A percentile compares a stretch with the other conserved stretches of the same genome.
phyloP scores from a whole-genome alignment of 2,329 filamentous ascomycete species.

The Aspergillus aculeatus region DNA sequence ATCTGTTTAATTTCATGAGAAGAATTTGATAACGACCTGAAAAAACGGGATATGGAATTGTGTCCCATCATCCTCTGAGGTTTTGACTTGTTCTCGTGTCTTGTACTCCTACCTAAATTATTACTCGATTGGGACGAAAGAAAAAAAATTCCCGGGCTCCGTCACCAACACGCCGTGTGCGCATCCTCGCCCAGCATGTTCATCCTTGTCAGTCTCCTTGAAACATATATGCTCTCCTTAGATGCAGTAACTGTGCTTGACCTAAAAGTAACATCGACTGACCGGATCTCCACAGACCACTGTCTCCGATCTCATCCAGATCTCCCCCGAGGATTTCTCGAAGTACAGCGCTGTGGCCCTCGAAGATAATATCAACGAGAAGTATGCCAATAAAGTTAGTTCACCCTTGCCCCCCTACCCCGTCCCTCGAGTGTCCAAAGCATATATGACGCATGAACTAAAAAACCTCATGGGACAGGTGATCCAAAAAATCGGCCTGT shows the following conservation, averaged over 20 bases:
- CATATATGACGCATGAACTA: not conserved
- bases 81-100: constrained; percentile 9
- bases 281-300: constrained; percentile 64
- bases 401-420: not conserved
- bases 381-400: constrained; percentile 85
- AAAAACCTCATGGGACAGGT: constrained; percentile 51
- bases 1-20: not conserved
- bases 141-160: constrained; percentile 4
- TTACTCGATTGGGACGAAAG: not conserved
- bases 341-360: constrained; percentile 79
- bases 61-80: constrained; percentile 2
- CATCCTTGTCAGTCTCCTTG: constrained; percentile 47
- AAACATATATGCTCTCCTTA: constrained; percentile 6
- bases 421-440: too few species aligned
- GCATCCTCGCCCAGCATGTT: constrained; percentile 42
- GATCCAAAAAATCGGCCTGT: constrained; percentile 91
- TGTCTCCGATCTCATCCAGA: constrained; percentile 90
- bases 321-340: constrained; percentile 82
- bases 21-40: not conserved
- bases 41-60: constrained; percentile 20
- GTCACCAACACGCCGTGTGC: not conserved
- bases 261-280: constrained; percentile 2
- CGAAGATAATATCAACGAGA: constrained; percentile 94
- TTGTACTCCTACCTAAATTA: constrained; percentile 1
- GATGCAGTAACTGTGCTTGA: not conserved